Evolutionary conservation across 169 alveolate species (phyloP), one percentile per base, ranked within the genome.

Genomic region (Eimeria tenella): DNA sequence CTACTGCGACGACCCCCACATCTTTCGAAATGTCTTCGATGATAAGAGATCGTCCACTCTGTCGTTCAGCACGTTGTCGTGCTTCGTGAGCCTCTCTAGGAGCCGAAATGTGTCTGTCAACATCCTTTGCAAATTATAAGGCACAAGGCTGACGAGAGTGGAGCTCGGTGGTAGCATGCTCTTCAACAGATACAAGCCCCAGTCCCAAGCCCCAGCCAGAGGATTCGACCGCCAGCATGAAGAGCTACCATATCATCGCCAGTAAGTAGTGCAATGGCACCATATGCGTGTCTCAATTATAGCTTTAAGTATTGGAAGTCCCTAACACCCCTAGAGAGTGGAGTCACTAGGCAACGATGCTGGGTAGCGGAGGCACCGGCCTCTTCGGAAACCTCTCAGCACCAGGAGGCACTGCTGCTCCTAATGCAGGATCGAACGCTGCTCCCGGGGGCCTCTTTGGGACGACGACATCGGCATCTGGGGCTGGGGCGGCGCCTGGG

Each of bases 301-400:
- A n/a, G 65, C 9, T n/a, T 7, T 21, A 75, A 15, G n/a, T 50
- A 49, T 49, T 19, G 49, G 49, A 50, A 5, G 65, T 5, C 63
- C 49, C 5, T 19, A 75, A 50, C 6, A 50, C 21, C 19, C 62
- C 86, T 50, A n/a, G 19, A 75, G 63, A 50, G 63, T 52, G 86
- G n/a, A 50, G 50, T 75, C 53, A 50, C 65, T 3, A 50, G 50
- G 75, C 52, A 52, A 84, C 81, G 65, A 84, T 84, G 92, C 63
- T 63, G 17, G 52, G 92, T 49, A 79, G 92, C 65, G 92, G 82
- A 62, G 92, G 81, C 62, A 31, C 92, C 25, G 81, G 92, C 92
- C 62, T 63, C 42, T 84, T 84, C 49, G 92, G 92, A 9, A 84
- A 50, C 79, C 19, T 84, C 19, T 84, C 92, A 0, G 79, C 79